Evolutionary conservation across 2,329 filamentous ascomycete species (phyloP), one percentile per base, ranked within the genome.

Genomic region (Ophiostoma triangulosporum): DNA sequence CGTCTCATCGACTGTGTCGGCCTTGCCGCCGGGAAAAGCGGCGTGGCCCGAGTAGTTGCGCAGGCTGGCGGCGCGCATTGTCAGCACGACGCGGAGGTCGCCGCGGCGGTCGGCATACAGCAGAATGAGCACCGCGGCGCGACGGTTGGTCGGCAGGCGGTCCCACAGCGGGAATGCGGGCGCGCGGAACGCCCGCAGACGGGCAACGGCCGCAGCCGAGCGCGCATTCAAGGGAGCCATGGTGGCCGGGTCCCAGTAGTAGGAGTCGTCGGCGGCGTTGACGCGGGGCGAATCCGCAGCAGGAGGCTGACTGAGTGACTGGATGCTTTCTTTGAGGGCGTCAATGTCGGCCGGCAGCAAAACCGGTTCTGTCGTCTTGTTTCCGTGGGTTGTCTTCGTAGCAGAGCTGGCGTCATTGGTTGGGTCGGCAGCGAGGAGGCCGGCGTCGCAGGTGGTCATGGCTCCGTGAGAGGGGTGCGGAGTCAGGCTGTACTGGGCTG

Each of bases 81-180:
- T 85, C 56, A 85, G 74, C 31, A 85, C 81, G 50, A 84, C 79
- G 17, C 80, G 78, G 56, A 97, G 71, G 60, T 95, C 86, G 38
- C 91, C 91, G 57, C 77, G 73, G 43, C 78, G 77, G 67, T 96
- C 91, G 33, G 89, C 88, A 65, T 93, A 96, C 1, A 97, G 76
- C 51, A 97, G 76, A 49, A 97, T 77, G 52, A 97, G 71, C 38
- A 97, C 91, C 24, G 91, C 90, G 14, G 91, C 91, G 59, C 89
- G 81, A 57, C 87, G 79, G 59, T 73, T 78, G 14, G 75, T 68
- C 2, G 81, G 80, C 27, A 84, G 70, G 20, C 68, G 68, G 62
- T 82, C 75, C 81, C 81, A 84, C 55, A 77, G 64, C 11, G 80
- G 71, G 60, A 83, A 82, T 2, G 77, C 68, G 1, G 80, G 80